Conservation (phyloP, 306 rosid genomes). For the Cicer judaicum region DNA sequence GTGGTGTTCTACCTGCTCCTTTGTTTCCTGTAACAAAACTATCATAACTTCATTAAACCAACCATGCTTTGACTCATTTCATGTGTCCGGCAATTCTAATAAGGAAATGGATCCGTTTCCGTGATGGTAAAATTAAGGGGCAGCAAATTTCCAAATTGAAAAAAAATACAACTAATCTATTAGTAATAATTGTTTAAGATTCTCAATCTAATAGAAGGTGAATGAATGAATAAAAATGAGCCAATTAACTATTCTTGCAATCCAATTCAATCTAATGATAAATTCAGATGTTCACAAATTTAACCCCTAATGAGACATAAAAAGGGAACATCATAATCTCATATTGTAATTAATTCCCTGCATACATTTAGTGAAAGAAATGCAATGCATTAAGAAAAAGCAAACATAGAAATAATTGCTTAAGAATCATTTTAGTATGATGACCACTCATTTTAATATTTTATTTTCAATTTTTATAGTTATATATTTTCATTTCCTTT, state of each 20-base stretch:
- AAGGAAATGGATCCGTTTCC: background rate
- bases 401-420: background rate
- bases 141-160: background rate
- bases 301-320: background rate
- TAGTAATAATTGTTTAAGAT: background rate
- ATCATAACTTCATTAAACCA: slow-evolving; percentile 30
- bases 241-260: slow-evolving; percentile 6
- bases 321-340: slow-evolving; percentile 21
- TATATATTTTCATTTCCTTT: no score
- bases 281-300: slow-evolving; percentile 17
- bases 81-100: slow-evolving; percentile 7
- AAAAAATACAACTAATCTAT: background rate
- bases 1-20: slow-evolving; percentile 71
- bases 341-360: background rate
- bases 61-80: background rate
- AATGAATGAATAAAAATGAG: slow-evolving; percentile 11
- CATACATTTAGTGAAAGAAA: slow-evolving; percentile 5
- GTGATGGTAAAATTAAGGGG: no score
- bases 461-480: no score
- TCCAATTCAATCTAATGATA: background rate
- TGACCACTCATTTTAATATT: no score
- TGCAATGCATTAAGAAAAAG: slow-evolving; percentile 10
- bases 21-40: slow-evolving; percentile 57
- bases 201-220: slow-evolving; percentile 1
- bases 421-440: no score